These are phyloP conservation scores for Amylocarpus encephaloides DNA, from an alignment of 2,329 filamentous ascomycete genomes.

Conservation along the genomic window DNA sequence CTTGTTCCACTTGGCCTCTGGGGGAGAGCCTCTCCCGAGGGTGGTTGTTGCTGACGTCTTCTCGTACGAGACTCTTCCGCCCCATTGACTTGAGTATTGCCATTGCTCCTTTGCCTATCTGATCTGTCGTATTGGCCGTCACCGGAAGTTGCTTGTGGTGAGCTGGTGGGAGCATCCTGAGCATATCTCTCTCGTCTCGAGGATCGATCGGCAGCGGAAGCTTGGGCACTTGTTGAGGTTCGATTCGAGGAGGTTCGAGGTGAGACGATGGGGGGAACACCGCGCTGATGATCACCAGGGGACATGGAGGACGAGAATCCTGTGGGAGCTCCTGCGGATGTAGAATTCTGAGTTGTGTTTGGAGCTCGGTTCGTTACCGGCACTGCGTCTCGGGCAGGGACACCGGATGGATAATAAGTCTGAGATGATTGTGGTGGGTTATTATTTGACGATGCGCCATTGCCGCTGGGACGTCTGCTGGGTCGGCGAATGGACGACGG, in stretches of 20 bases:
- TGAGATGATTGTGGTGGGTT: conserved; percentile 23
- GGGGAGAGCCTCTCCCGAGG: conserved; percentile 39
- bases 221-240: conserved; percentile 33
- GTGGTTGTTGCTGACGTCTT: conserved; percentile 41
- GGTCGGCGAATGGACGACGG: conserved; percentile 45
- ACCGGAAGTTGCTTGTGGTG: conserved; percentile 18
- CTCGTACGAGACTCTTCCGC: conserved; percentile 34
- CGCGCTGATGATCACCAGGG: conserved; percentile 46
- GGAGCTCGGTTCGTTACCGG: conserved; percentile 15
- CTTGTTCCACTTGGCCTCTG: conserved; percentile 35
- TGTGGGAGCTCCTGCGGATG: not conserved
- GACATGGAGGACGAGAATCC: conserved; percentile 23
- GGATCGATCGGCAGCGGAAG: conserved; percentile 22
- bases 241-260: conserved; percentile 76
- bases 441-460: conserved; percentile 34
- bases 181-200: conserved; percentile 21
- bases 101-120: conserved; percentile 33
- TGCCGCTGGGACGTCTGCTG: conserved; percentile 47
- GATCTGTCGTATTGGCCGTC: conserved; percentile 24
- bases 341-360: conserved; percentile 30
- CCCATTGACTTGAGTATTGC: conserved; percentile 37
- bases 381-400: conserved; percentile 15
- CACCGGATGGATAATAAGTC: conserved; percentile 24
- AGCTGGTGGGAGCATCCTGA: conserved; percentile 17
- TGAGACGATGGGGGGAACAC: conserved; percentile 66